Evolutionary conservation across 2,329 filamentous ascomycete genomes (phyloP).

Genomic region (Pyricularia pennisetigena): DNA sequence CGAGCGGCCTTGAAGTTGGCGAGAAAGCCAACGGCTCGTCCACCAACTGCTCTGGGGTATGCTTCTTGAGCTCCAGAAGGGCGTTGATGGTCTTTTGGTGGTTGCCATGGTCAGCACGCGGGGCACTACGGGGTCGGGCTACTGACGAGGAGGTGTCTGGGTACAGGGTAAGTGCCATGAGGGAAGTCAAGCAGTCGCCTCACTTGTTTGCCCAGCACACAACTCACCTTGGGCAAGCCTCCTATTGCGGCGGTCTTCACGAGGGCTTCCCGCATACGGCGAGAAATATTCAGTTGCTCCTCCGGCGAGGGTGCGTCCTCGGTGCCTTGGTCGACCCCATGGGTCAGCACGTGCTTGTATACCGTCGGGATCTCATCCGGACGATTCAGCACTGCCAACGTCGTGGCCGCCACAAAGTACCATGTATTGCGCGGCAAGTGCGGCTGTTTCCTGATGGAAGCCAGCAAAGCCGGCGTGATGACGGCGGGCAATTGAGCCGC

Average conservation of each 20-base stretch:
- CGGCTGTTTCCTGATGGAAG: conserved; percentile 27
- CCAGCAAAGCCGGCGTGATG: conserved; percentile 30
- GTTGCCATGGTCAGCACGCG: conserved; percentile 3
- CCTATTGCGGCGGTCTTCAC: conserved; percentile 36
- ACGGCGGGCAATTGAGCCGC: conserved; percentile 15
- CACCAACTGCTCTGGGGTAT: conserved; percentile 29
- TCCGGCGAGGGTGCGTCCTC: conserved; percentile 17
- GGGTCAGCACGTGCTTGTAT: conserved; percentile 29
- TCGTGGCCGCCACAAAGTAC: conserved; percentile 36
- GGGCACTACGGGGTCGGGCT: not conserved
- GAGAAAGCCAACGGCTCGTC: conserved; percentile 25
- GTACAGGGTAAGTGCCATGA: not conserved
- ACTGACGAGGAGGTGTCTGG: not conserved
- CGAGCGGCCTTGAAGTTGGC: conserved; percentile 25
- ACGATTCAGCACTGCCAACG: conserved; percentile 35
- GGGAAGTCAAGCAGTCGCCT: not conserved
- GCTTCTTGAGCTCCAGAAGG: conserved; percentile 31
- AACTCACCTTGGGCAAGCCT: conserved; percentile 37
- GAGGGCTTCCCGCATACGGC: conserved; percentile 37
- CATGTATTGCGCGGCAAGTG: conserved; percentile 33
- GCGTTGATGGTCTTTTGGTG: conserved; percentile 32
- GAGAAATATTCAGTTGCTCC: conserved; percentile 30
- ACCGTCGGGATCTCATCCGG: conserved; percentile 36
- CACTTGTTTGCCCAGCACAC: not conserved
- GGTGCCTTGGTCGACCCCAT: conserved; percentile 12